Conservation (phyloP, 805 yeast genomes). For the Schizosaccharomyces octosporus region DNA sequence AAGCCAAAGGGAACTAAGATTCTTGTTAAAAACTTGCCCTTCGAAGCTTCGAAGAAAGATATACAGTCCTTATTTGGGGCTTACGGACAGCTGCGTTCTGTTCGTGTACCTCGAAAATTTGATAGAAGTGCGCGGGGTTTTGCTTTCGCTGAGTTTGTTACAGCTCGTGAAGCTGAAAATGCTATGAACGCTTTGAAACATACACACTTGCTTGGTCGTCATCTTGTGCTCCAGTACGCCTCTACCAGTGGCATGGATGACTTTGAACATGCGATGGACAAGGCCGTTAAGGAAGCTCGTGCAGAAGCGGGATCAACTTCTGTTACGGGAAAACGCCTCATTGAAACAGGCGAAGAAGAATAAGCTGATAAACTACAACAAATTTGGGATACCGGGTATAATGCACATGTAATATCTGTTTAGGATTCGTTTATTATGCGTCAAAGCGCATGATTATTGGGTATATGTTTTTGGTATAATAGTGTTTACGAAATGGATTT, state of each 20-base stretch:
- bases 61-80: constrained; percentile 80
- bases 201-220: constrained; percentile 86
- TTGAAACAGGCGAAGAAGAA: not conserved
- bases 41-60: constrained; percentile 83
- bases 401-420: too few species aligned
- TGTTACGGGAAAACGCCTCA: not conserved
- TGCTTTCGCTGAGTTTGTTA: constrained; percentile 80
- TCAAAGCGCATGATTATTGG: not conserved
- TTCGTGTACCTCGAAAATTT: constrained; percentile 86
- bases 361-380: not conserved
- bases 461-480: not conserved
- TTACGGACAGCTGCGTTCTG: constrained; percentile 83
- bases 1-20: constrained; percentile 27
- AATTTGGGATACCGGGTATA: not conserved
- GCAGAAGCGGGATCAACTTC: not conserved
- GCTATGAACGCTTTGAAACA: constrained; percentile 89
- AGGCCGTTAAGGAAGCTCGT: not conserved
- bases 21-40: constrained; percentile 87
- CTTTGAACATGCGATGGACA: constrained; percentile 33
- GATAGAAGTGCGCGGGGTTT: constrained; percentile 90
- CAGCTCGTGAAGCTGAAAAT: constrained; percentile 67
- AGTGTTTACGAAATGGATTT: not conserved
- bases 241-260: constrained; percentile 58
- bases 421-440: too few species aligned
- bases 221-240: constrained; percentile 82